Evolutionary conservation across 805 yeast genomes (phyloP).

Genomic region (Priceomyces castillae): DNA sequence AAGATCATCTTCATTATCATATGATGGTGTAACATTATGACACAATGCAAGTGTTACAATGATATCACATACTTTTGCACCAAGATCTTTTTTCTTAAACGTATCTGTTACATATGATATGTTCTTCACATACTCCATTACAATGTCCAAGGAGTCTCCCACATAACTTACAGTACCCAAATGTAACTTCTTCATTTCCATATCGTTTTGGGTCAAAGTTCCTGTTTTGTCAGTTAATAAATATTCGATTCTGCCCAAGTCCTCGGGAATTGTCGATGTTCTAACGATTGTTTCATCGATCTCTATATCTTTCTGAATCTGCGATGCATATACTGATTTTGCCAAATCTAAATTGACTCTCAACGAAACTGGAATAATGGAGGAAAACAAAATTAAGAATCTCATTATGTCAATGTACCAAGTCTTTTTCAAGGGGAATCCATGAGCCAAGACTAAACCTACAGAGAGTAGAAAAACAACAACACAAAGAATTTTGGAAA

Average conservation of each 20-base stretch:
- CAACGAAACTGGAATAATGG: slow-evolving; percentile 93
- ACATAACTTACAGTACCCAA: slow-evolving; percentile 91
- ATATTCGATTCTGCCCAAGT: slow-evolving; percentile 92
- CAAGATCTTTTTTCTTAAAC: slow-evolving; percentile 60
- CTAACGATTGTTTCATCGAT: slow-evolving; percentile 90
- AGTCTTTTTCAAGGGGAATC: slow-evolving; percentile 53
- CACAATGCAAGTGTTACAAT: slow-evolving; percentile 86
- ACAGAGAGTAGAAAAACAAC: slow-evolving; percentile 80
- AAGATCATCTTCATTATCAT: slow-evolving; percentile 63
- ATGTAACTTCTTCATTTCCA: slow-evolving; percentile 93
- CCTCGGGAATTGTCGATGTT: slow-evolving; percentile 97
- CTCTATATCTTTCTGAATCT: slow-evolving; percentile 81
- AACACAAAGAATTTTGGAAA: slow-evolving; percentile 84
- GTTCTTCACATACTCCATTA: slow-evolving; percentile 58
- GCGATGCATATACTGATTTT: slow-evolving; percentile 92
- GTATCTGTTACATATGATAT: slow-evolving; percentile 23
- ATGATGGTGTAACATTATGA: slow-evolving; percentile 94
- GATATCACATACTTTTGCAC: slow-evolving; percentile 74
- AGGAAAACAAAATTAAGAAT: slow-evolving; percentile 85
- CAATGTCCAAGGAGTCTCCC: slow-evolving; percentile 88
- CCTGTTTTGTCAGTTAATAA: slow-evolving; percentile 94
- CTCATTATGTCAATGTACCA: slow-evolving; percentile 94
- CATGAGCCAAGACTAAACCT: slow-evolving; percentile 75
- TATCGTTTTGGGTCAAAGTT: slow-evolving; percentile 94
- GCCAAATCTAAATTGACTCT: slow-evolving; percentile 95